These are phyloP conservation scores for Ramaria rubella DNA, from an alignment of 768 basidiomycete species.

Conservation along the genomic window DNA sequence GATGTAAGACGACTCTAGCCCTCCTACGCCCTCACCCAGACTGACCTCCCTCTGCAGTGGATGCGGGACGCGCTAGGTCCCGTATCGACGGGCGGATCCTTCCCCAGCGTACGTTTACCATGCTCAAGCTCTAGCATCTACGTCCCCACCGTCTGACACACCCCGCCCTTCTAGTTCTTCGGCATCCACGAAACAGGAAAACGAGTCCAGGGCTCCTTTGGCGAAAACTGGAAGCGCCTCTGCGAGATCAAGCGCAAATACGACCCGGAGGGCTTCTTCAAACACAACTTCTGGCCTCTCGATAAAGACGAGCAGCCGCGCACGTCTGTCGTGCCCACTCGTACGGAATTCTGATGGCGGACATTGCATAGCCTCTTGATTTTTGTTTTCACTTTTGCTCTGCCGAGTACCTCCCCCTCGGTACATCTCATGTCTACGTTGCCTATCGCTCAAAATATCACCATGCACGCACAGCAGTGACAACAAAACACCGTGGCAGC, in stretches of 20 bases:
- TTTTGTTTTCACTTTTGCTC: background rate
- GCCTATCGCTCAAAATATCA: no score
- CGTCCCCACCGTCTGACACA: constrained; percentile 14
- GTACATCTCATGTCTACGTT: no score
- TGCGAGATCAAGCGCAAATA: constrained; percentile 64
- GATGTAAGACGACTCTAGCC: constrained; percentile 40
- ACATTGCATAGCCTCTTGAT: no score
- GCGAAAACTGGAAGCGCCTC: constrained; percentile 68
- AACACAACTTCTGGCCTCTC: constrained; percentile 76
- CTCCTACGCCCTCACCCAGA: constrained; percentile 2
- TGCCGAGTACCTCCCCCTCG: background rate
- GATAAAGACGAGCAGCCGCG: constrained; percentile 43
- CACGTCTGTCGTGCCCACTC: background rate
- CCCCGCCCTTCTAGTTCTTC: constrained; percentile 49
- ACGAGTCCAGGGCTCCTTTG: constrained; percentile 62
- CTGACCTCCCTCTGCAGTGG: constrained; percentile 48
- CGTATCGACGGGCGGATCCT: constrained; percentile 70
- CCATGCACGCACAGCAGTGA: no score
- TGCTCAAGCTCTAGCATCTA: constrained; percentile 10
- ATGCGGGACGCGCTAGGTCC: constrained; percentile 66
- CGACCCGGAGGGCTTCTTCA: constrained; percentile 73
- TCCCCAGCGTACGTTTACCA: constrained; percentile 77
- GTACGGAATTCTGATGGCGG: background rate
- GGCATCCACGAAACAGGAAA: constrained; percentile 60
- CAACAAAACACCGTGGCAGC: no score